Conservation (phyloP, 164 flowering plant genomes). For the Berberis vulgaris region DNA sequence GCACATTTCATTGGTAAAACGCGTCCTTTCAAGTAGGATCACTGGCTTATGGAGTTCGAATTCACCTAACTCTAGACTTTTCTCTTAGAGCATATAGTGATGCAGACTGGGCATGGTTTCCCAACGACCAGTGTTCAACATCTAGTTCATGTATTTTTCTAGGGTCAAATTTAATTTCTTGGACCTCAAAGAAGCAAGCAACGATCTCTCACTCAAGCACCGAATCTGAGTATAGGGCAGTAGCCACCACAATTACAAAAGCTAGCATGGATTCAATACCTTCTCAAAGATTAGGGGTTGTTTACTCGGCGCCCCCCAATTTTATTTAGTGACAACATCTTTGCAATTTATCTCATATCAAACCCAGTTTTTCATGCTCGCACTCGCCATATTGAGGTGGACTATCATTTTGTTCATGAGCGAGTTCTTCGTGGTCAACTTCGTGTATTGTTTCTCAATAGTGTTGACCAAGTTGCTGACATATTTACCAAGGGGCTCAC, state of each 20-base stretch:
- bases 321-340: not conserved
- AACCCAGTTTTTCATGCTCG: not conserved
- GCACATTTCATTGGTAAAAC: too few species aligned
- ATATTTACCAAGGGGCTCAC: not conserved
- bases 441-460: not conserved
- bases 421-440: not conserved
- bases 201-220: not conserved
- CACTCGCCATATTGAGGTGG: not conserved
- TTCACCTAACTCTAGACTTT: too few species aligned
- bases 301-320: not conserved
- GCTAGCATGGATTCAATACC: not conserved
- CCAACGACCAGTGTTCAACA: too few species aligned
- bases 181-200: too few species aligned
- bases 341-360: not conserved
- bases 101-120: too few species aligned
- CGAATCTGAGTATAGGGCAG: not conserved
- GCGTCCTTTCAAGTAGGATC: too few species aligned
- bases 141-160: not conserved
- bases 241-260: not conserved
- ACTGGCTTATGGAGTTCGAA: too few species aligned
- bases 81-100: too few species aligned
- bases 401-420: not conserved
- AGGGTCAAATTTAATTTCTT: not conserved
- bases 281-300: not conserved
- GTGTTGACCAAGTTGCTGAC: not conserved